Evolutionary conservation across 2,329 filamentous ascomycete genomes (phyloP).

Genomic region (Aspergillus tanneri): DNA sequence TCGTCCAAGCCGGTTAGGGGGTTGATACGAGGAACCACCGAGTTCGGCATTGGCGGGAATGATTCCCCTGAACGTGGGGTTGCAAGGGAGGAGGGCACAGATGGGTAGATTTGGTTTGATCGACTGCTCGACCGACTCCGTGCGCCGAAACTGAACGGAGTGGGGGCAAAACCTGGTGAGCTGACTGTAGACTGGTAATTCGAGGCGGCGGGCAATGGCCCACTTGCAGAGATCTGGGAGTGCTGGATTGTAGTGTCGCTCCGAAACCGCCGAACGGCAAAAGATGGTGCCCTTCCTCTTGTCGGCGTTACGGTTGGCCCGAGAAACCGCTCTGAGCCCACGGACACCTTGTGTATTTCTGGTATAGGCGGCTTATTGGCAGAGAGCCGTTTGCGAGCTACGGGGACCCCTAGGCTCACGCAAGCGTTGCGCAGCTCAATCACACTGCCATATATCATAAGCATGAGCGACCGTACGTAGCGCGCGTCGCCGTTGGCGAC

Average conservation of each 20-base stretch:
- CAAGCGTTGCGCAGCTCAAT: constrained; percentile 62
- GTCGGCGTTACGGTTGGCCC: constrained; percentile 46
- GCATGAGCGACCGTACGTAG: constrained; percentile 59
- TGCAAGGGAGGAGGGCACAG: constrained; percentile 48
- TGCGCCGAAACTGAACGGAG: constrained; percentile 35
- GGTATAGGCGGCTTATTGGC: constrained; percentile 29
- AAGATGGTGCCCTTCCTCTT: constrained; percentile 42
- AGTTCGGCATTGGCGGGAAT: constrained; percentile 56
- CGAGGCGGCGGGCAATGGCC: constrained; percentile 33
- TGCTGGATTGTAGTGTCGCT: constrained; percentile 54
- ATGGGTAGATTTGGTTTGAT: constrained; percentile 52
- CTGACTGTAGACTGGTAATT: constrained; percentile 26
- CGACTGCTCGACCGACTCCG: constrained; percentile 52
- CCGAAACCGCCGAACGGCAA: constrained; percentile 46
- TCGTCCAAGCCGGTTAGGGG: constrained; percentile 62
- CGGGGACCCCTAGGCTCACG: constrained; percentile 49
- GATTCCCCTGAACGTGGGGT: constrained; percentile 83
- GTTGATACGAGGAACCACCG: constrained; percentile 52
- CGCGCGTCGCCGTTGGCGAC: constrained; percentile 56
- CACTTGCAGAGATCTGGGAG: constrained; percentile 34
- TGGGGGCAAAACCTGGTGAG: constrained; percentile 33
- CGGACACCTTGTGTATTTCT: constrained; percentile 31
- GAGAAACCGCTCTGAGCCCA: constrained; percentile 29
- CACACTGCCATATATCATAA: constrained; percentile 58
- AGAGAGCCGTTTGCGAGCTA: constrained; percentile 31